phyloP scores from a whole-genome alignment of 352 stramenopile species.

The Globisporangium mamillatum region DNA sequence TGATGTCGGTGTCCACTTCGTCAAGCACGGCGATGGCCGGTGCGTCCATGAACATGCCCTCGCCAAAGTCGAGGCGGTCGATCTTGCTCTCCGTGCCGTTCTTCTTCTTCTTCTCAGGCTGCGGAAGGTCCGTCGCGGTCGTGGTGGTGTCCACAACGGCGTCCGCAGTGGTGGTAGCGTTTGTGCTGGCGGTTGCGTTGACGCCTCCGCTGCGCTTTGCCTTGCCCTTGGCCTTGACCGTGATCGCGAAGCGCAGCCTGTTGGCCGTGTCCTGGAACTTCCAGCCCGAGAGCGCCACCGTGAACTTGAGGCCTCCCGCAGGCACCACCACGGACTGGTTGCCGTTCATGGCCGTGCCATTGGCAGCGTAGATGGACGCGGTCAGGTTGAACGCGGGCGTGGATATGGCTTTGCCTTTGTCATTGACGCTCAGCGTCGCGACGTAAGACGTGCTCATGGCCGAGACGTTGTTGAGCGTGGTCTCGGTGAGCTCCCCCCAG shows the following conservation, averaged over 20 bases:
- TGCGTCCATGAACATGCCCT: constrained; percentile 18
- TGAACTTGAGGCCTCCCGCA: constrained; percentile 43
- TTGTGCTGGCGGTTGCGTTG: too few species aligned
- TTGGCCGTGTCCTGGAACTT: constrained; percentile 26
- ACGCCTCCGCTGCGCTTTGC: neutral
- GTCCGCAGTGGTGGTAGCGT: too few species aligned
- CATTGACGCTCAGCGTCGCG: too few species aligned
- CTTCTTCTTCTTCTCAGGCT: constrained; percentile 19
- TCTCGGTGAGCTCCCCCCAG: too few species aligned
- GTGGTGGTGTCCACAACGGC: too few species aligned
- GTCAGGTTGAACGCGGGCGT: constrained; percentile 31
- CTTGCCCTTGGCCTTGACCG: constrained; percentile 25
- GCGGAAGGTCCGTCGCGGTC: neutral
- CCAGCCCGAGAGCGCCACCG: constrained; percentile 32
- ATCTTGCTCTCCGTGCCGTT: constrained; percentile 14
- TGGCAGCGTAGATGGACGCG: constrained; percentile 30
- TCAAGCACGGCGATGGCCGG: too few species aligned
- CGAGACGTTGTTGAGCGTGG: too few species aligned
- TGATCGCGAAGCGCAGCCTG: constrained; percentile 27
- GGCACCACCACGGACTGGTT: constrained; percentile 28
- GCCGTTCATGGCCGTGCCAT: constrained; percentile 30
- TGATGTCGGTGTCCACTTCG: too few species aligned
- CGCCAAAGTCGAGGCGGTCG: constrained; percentile 29
- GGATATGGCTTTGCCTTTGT: too few species aligned
- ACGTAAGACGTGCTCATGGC: too few species aligned